Percentiles rank a stretch among this genome's conserved stretches.
phyloP scores from a whole-genome alignment of 148 eudicot species.

The Drosera capensis region DNA sequence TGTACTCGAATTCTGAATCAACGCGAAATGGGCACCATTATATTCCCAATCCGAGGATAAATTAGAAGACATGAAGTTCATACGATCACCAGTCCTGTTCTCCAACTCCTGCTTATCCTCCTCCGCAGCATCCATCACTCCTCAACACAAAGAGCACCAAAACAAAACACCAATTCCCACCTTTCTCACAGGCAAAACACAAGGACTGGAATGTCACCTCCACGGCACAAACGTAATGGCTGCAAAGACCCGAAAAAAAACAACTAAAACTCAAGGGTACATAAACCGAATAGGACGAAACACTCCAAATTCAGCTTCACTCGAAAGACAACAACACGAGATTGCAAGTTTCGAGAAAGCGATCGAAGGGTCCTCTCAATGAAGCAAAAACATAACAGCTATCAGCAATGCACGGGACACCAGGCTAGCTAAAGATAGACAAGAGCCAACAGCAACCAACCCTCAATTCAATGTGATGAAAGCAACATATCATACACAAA shows the following conservation, averaged over 20 bases:
- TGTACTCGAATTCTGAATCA: slow-evolving; percentile 19
- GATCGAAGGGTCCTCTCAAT: too few relatives aligned
- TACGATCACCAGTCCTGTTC: slow-evolving; percentile 35
- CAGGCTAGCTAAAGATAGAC: slow-evolving; percentile 1
- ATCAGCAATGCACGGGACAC: neutral
- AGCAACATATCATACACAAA: slow-evolving; percentile 26
- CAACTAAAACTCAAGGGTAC: too few relatives aligned
- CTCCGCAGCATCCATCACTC: slow-evolving; percentile 29
- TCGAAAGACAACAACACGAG: too few relatives aligned
- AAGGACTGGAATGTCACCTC: slow-evolving; percentile 3
- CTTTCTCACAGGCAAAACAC: slow-evolving; percentile 2
- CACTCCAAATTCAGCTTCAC: too few relatives aligned
- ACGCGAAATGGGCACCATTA: slow-evolving; percentile 18
- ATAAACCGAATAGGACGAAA: too few relatives aligned
- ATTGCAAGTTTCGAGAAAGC: too few relatives aligned
- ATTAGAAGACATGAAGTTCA: slow-evolving; percentile 28
- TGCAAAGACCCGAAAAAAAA: neutral
- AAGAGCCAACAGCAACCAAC: slow-evolving; percentile 19
- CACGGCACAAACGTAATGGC: slow-evolving; percentile 16
- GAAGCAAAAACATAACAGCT: slow-evolving; percentile 3
- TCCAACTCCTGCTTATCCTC: slow-evolving; percentile 39
- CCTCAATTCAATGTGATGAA: slow-evolving; percentile 29
- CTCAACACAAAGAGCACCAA: slow-evolving; percentile 5
- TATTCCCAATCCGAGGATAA: slow-evolving; percentile 57
- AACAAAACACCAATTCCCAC: slow-evolving; percentile 3